phyloP scores from a whole-genome alignment of 2,329 filamentous ascomycete species.

The Neoarthrinium moseri region DNA sequence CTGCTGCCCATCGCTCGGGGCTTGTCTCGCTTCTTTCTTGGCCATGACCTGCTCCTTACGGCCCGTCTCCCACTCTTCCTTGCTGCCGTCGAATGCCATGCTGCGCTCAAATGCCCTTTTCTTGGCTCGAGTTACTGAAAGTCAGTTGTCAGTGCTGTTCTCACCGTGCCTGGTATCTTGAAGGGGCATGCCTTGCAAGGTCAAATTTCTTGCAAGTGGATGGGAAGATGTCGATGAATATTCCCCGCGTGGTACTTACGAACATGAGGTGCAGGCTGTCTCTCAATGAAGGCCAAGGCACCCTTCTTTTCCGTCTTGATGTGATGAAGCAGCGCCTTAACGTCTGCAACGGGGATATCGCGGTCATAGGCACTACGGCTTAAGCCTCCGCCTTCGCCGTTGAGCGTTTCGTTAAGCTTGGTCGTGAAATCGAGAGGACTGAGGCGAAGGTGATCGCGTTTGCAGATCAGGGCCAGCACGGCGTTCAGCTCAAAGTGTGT shows the following conservation, averaged over 20 bases:
- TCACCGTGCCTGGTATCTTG: too few relatives aligned
- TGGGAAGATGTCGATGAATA: too few relatives aligned
- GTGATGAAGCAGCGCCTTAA: conserved; percentile 23
- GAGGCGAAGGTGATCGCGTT: conserved; percentile 15
- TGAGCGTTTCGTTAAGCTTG: conserved; percentile 26
- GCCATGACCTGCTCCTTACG: not conserved
- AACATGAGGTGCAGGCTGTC: conserved; percentile 11
- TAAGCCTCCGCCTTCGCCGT: conserved; percentile 14
- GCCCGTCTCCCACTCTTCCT: not conserved
- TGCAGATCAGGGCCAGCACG: conserved; percentile 26
- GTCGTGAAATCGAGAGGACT: conserved; percentile 19
- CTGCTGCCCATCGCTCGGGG: not conserved
- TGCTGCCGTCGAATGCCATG: not conserved
- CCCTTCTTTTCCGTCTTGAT: conserved; percentile 19
- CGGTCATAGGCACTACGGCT: conserved; percentile 8
- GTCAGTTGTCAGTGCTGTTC: too few relatives aligned
- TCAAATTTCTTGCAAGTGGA: too few relatives aligned
- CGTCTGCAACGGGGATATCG: conserved; percentile 21
- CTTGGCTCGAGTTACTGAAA: not conserved
- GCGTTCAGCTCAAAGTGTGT: conserved; percentile 22
- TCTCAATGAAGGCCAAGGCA: conserved; percentile 23
- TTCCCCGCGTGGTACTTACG: too few relatives aligned
- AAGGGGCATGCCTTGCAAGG: too few relatives aligned
- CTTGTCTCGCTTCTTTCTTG: not conserved
- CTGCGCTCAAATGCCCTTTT: too few relatives aligned